These are phyloP conservation scores for Pythium dissimile DNA, from an alignment of 352 stramenopile species.

Conservation along the genomic window DNA sequence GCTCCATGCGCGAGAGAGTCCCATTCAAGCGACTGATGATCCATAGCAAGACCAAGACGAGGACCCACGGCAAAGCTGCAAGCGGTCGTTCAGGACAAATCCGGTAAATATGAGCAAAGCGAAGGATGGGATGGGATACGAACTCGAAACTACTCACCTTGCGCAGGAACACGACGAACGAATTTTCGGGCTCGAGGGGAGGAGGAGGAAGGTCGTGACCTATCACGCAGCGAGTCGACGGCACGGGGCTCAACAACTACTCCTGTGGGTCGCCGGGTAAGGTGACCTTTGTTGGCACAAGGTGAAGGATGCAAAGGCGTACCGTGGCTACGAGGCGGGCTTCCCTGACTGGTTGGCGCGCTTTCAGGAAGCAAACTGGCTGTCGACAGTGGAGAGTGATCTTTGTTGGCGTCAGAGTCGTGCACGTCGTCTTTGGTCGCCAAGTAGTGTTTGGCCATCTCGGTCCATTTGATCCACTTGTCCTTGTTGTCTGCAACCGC, in stretches of 20 bases:
- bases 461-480: slow-evolving; percentile 71
- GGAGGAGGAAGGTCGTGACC: slow-evolving; percentile 9
- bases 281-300: neutral
- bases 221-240: slow-evolving; percentile 14
- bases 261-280: neutral
- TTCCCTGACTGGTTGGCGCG: neutral
- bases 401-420: neutral
- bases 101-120: no score
- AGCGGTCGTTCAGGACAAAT: no score
- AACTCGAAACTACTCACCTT: slow-evolving; percentile 8
- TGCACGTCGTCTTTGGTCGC: neutral
- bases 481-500: slow-evolving; percentile 69
- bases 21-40: slow-evolving; percentile 56
- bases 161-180: slow-evolving; percentile 17
- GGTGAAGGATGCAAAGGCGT: slow-evolving; percentile 12
- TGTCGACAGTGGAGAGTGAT: neutral
- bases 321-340: slow-evolving; percentile 5
- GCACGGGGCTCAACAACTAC: slow-evolving; percentile 17
- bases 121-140: no score
- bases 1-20: slow-evolving; percentile 60
- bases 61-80: slow-evolving; percentile 50
- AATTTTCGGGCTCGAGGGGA: slow-evolving; percentile 12
- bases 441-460: slow-evolving; percentile 58
- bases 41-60: slow-evolving; percentile 58
- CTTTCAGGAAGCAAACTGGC: neutral